phyloP scores from a whole-genome alignment of 148 eudicot species.

The Cornus suecica region DNA sequence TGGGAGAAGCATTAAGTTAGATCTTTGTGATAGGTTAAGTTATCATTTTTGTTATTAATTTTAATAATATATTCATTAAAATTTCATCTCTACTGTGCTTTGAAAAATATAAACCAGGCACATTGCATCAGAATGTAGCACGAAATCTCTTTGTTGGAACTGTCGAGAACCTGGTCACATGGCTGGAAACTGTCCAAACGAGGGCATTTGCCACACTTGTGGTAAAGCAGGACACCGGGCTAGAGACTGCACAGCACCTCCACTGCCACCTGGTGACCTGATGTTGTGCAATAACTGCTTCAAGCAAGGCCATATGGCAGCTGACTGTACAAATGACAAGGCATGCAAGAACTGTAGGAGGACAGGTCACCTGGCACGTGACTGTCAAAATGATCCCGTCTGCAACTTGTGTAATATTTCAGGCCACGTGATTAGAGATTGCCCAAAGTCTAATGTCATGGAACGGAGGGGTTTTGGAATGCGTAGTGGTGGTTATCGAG shows the following conservation, averaged over 20 bases:
- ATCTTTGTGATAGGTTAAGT: not conserved
- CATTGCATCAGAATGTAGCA: conserved; percentile 84
- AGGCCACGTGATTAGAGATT: conserved; percentile 75
- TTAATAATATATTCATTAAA: not conserved
- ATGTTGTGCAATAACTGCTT: conserved; percentile 95
- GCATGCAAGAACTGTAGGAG: conserved; percentile 96
- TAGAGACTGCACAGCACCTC: conserved; percentile 81
- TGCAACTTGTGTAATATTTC: conserved; percentile 84
- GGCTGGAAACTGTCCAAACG: conserved; percentile 84
- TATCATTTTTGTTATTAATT: not conserved
- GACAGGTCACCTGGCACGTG: conserved; percentile 81
- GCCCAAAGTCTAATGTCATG: conserved; percentile 52
- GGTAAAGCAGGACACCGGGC: conserved; percentile 97
- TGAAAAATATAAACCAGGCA: conserved; percentile 51
- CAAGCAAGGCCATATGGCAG: conserved; percentile 87
- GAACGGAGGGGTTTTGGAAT: conserved; percentile 50
- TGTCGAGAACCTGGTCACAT: conserved; percentile 92
- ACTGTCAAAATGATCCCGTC: conserved; percentile 69
- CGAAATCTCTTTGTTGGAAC: conserved; percentile 93
- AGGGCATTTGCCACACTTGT: conserved; percentile 94
- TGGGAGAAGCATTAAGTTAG: not conserved
- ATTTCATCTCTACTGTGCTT: not conserved
- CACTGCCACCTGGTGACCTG: conserved; percentile 79
- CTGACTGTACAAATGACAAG: conserved; percentile 88
- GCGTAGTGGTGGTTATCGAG: conserved; percentile 55